Evolutionary conservation across 768 basidiomycete genomes (phyloP), one percentile per base, ranked within the genome.

Genomic region (Termitomyces sp.): DNA sequence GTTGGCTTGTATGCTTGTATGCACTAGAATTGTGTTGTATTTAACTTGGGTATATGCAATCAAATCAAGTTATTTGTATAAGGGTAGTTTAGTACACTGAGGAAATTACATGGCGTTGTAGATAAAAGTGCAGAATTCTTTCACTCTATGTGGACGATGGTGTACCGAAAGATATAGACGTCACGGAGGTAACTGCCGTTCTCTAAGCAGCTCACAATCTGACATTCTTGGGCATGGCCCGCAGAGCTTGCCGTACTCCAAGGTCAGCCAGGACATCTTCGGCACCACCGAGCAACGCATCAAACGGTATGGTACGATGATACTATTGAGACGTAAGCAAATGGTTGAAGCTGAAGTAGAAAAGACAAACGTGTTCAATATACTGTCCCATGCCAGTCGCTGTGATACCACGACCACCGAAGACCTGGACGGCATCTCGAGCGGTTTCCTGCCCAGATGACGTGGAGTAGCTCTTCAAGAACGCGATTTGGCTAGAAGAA

Each of bases 371-470:
- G 67, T 90, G 88, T 71, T 93, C 91, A 51, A 91, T 82, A 66
- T 79, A 81, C 56, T 76, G 77, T 41, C 91, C 91, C 89, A 93
- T 91, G 18, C 92, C 91, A 2, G 84, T 85, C 69, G 83, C 82
- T 3, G 93, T 95, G 52, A 95, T 83, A 28, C 90, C 93, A 56
- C 93, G 84, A 18, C 93, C 93, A 66, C 92, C 92, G 64, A 93
- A 94, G 61, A 95, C 83, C 73, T 79, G 77, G 18, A 81, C 76
- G 44, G 78, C 77, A 66, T 79, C 79, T 7, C 82, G 78, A 20
- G 87, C 85, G 36, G 86, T 88, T 59, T 88, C 84, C 64, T 87
- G 86, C 1, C 77, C 88, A 58, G 77, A 79, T 16, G 76, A 71
- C 12, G 88, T 90, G 8, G 79, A 76, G 63, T 84, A 85, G 67